These are phyloP conservation scores for Skeletonema tropicum DNA, from an alignment of 108 stramenopile species.

Conservation along the genomic window DNA sequence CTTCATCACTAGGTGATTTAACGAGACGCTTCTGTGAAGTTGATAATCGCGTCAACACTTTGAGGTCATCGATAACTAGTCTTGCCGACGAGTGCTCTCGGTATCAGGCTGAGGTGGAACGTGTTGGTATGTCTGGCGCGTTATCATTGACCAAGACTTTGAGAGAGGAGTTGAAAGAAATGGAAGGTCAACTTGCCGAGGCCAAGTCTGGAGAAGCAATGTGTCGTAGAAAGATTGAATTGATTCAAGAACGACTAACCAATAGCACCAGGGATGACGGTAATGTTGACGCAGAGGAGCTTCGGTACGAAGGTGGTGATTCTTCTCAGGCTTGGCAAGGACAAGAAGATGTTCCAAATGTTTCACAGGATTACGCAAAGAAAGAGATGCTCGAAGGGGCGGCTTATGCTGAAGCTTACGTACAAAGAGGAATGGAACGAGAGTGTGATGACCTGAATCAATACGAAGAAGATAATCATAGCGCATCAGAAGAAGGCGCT, in stretches of 20 bases:
- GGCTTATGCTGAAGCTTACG: conserved; percentile 5
- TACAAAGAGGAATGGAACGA: not conserved
- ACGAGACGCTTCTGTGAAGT: conserved; percentile 24
- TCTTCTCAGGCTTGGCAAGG: conserved; percentile 34
- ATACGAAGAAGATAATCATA: not conserved
- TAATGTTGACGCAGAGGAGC: not conserved
- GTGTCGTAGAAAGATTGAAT: conserved; percentile 67
- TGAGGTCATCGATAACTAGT: conserved; percentile 74
- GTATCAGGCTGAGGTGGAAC: conserved; percentile 66
- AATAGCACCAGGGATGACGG: not conserved
- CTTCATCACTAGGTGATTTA: conserved; percentile 16
- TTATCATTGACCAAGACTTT: conserved; percentile 57
- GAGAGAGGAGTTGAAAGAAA: conserved; percentile 67
- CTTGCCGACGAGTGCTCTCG: conserved; percentile 74
- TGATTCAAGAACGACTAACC: conserved; percentile 45
- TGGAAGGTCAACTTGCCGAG: conserved; percentile 61
- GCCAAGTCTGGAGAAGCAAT: conserved; percentile 50
- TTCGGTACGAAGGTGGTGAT: conserved; percentile 16
- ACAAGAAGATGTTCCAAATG: conserved; percentile 8
- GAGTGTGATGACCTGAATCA: not conserved
- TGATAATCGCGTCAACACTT: conserved; percentile 43
- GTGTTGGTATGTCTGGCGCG: conserved; percentile 69
- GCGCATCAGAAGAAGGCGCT: not conserved
- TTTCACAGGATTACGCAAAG: not conserved
- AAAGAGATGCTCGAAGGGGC: not conserved